Percentiles rank a stretch among this genome's conserved stretches.
phyloP scores from a whole-genome alignment of 2,329 filamentous ascomycete species.

The Colletotrichum sp. region DNA sequence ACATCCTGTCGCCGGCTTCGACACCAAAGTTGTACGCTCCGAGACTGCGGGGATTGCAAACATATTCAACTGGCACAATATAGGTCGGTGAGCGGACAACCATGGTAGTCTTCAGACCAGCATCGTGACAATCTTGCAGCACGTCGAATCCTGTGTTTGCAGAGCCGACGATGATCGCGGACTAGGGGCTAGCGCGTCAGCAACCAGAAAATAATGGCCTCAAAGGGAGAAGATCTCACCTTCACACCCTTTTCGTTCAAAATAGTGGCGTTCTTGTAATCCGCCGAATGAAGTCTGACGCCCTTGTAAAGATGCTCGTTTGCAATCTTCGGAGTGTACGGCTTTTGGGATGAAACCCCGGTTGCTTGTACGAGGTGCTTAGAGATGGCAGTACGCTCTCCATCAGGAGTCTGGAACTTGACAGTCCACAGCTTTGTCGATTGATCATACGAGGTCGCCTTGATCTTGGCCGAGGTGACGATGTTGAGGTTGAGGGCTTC shows the following conservation, averaged over 20 bases:
- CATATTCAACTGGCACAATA: constrained; percentile 34
- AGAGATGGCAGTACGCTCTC: background rate
- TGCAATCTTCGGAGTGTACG: constrained; percentile 26
- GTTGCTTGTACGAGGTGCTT: constrained; percentile 33
- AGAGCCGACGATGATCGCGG: constrained; percentile 39
- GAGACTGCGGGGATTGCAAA: constrained; percentile 25
- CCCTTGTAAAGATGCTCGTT: background rate
- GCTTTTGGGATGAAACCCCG: constrained; percentile 26
- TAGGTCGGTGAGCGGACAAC: constrained; percentile 38
- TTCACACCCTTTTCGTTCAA: background rate
- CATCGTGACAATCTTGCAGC: constrained; percentile 34
- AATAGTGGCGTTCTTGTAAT: background rate
- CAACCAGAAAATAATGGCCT: background rate
- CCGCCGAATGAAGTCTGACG: background rate
- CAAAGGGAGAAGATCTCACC: background rate
- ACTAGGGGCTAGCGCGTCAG: constrained; percentile 2
- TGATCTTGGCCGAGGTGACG: constrained; percentile 31
- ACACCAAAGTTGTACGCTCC: constrained; percentile 32
- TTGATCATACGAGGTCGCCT: constrained; percentile 29
- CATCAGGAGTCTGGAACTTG: constrained; percentile 23
- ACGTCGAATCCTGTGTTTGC: constrained; percentile 48
- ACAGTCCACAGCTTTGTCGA: constrained; percentile 28
- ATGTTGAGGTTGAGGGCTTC: constrained; percentile 31
- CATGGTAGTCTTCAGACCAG: constrained; percentile 36
- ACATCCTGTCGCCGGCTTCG: background rate